Evolutionary conservation across 179 eudicot genomes (phyloP).

Genomic region (Pouteria campechiana): DNA sequence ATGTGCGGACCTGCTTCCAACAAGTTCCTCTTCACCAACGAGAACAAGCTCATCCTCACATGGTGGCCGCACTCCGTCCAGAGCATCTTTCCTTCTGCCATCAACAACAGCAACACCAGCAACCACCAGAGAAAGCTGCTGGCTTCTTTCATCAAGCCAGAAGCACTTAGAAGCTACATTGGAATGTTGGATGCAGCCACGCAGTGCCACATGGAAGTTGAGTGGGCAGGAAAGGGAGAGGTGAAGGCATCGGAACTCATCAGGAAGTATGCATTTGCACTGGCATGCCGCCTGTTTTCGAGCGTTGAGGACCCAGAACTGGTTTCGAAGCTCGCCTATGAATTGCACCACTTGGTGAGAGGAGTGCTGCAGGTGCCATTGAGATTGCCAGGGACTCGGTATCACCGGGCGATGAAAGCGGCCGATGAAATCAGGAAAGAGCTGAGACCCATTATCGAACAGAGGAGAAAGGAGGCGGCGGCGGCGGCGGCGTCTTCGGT

Average conservation of each 20-base stretch:
- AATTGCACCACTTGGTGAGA: constrained; percentile 16
- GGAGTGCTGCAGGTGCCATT: constrained; percentile 23
- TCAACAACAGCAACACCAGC: constrained; percentile 17
- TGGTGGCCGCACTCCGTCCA: constrained; percentile 37
- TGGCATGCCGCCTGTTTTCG: constrained; percentile 26
- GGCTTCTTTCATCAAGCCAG: constrained; percentile 21
- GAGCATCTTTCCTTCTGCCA: constrained; percentile 18
- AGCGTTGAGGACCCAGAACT: constrained; percentile 22
- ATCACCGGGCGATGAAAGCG: constrained; percentile 16
- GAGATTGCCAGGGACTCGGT: constrained; percentile 28
- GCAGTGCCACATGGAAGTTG: constrained; percentile 20
- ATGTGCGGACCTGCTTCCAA: constrained; percentile 23
- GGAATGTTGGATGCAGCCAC: constrained; percentile 28
- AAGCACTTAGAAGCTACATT: constrained; percentile 27
- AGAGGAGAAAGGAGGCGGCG: constrained; percentile 18
- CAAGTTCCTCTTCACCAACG: constrained; percentile 31
- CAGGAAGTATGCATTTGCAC: constrained; percentile 23
- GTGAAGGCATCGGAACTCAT: constrained; percentile 17
- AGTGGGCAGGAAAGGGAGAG: constrained; percentile 31
- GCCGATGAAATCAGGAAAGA: constrained; percentile 12
- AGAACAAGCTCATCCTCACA: constrained; percentile 19
- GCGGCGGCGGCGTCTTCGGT: constrained; percentile 11
- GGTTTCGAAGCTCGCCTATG: constrained; percentile 9
- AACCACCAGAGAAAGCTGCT: constrained; percentile 24
- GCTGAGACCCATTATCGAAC: constrained; percentile 7